Percentiles rank a stretch among this genome's conserved stretches.
Evolutionary conservation across 179 eudicot species (phyloP).

Genomic region (Beta lomatogona): DNA sequence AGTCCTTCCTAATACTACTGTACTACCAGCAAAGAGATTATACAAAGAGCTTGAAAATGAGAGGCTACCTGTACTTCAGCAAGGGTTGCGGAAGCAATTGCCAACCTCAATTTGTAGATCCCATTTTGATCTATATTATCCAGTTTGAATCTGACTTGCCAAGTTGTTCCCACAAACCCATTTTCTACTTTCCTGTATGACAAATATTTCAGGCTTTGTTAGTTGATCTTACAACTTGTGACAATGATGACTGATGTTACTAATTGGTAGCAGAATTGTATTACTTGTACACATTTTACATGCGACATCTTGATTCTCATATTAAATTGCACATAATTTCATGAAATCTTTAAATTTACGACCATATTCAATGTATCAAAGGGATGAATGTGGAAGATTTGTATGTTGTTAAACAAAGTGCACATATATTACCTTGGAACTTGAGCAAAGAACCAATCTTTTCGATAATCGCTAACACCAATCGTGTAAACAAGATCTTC

Average conservation of each 20-base stretch:
- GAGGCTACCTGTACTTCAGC: constrained; percentile 75
- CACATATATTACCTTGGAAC: constrained; percentile 57
- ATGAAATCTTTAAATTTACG: background rate
- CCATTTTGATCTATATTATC: constrained; percentile 45
- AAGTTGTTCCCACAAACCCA: constrained; percentile 70
- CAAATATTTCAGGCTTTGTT: background rate
- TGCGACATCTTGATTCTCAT: too few species aligned
- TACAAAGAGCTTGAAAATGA: background rate
- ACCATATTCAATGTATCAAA: background rate
- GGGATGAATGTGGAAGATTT: background rate
- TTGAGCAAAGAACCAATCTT: constrained; percentile 97
- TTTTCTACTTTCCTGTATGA: constrained; percentile 57
- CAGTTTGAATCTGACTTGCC: constrained; percentile 87
- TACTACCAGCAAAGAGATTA: background rate
- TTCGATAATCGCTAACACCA: constrained; percentile 65
- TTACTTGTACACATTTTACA: background rate
- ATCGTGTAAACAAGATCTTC: constrained; percentile 75
- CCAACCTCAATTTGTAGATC: constrained; percentile 66
- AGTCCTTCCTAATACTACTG: too few species aligned
- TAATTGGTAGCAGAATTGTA: background rate
- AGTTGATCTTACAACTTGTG: background rate
- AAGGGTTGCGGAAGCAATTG: constrained; percentile 79
- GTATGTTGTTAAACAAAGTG: background rate
- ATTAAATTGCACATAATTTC: too few species aligned
- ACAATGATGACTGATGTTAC: background rate